Base-by-base conservation (phyloP, 129 eudicot species). In the Lactuca saligna region DNA sequence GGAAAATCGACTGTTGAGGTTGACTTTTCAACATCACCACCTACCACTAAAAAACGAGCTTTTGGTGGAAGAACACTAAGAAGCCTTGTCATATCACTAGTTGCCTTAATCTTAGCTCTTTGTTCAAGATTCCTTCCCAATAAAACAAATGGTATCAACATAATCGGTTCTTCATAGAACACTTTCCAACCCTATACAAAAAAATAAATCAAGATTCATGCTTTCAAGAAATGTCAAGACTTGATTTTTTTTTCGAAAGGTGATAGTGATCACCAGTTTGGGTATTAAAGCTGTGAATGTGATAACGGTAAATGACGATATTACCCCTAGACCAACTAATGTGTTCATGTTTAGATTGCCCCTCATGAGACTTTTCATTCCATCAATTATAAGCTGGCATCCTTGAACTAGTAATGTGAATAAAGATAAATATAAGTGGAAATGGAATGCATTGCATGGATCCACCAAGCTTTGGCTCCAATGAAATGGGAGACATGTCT, bases 281-380 rank as follows among this genome's bases (percentile, higher is more conserved):
- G 99, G 99, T 61, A 94, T 60, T n/a, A 94, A 83, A 57, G 99
- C 96, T 37, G 99, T 97, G 60, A 94, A 61, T 37, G 99, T 74
- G 82, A 97, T 94, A 70, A 94, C 99, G 12, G 90, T 82, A 78
- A 94, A 94, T 20, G 99, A 94, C 46, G 99, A 94, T 68, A 94
- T 60, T 54, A 97, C 99, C 66, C 99, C 99, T 70, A 94, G 97
- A 73, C 99, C 99, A 79, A 94, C 99, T 81, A 94, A 70, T 4
- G 99, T 94, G 69, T 94, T 94, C 99, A 94, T 94, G 83, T 89
- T 94, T 70, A 97, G 99, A 69, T 87, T 76, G 69, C 99, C 99
- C 79, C 83, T 80, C 33, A 94, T 51, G 16, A 94, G 90, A 73
- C 99, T 89, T 79, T 78, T 87, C 56, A 94, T 74, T 62, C 99